Evolutionary conservation across 495 filamentous ascomycete genomes (phyloP), one percentile per base, ranked within the genome.

Genomic region (Paragyromitra xinjiangensis): DNA sequence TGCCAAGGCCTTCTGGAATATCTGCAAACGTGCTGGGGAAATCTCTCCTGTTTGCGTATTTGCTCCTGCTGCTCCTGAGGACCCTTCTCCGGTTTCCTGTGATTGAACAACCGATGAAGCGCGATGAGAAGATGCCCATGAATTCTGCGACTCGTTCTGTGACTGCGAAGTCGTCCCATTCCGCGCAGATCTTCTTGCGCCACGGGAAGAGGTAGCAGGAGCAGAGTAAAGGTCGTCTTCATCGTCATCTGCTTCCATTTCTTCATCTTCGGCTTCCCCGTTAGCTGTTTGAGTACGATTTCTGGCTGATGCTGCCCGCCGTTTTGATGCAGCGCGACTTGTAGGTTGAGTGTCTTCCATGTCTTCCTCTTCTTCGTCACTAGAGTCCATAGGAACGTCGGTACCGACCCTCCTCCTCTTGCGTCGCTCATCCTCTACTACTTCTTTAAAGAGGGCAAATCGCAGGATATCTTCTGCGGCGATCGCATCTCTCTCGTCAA

Each of bases 381-480:
- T 83, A 14, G 84, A 85, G 34, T 84, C 83, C 64, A 85, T 84
- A 0, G 85, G 75, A 59, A 82, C 83, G 16, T 85, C 90, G 11
- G 63, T 73, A 12, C 78, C 81, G 12, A 80, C 66, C 24, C 91
- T 86, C 26, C 89, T 85, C 75, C 90, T 90, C 86, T 94, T 95
- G 73, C 90, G 88, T 55, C 94, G 92, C 82, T 94, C 93, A 78
- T 93, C 92, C 83, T 95, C 92, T 24, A 97, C 86, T 19, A 99
- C 90, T 85, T 99, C 95, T 83, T 99, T 99, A 88, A 98, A 99
- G 69, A 99, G 89, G 19, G 95, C 95, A 82, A 97, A 99, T 34
- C 95, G 89, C 48, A 99, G 86, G 79, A 99, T 97, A 19, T 89
- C 87, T 82, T 99, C 95, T 11, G 95, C 95, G 64, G 93, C 90